Evolutionary conservation across 2,329 filamentous ascomycete species (phyloP), one percentile per base, ranked within the genome.

Genomic region (Sarocladium strictum): DNA sequence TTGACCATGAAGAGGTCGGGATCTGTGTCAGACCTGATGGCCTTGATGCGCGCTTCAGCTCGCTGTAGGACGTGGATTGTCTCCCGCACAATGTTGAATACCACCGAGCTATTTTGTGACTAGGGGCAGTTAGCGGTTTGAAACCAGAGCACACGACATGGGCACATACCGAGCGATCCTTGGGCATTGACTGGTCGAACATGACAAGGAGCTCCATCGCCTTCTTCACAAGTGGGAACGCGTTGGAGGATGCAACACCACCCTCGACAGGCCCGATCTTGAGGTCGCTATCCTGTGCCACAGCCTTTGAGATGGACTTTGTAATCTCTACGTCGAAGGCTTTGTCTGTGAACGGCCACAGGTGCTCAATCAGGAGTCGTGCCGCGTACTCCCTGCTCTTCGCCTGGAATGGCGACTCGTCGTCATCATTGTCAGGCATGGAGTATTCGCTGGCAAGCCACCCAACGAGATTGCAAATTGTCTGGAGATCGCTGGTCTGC

Each of bases 1-100:
- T 93, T 94, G 63, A 99, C 86, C 64, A 97, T 85, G 71, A 99
- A 99, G 3, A 99, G 79, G 61, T 96, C 89, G 0, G 88, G 82
- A 66, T 97, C 91, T 6, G 86, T 66, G 21, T 79, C 76, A 55
- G 70, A 65, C 59, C 76, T 78, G 58, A 82, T 83, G 33, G 79
- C 79, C 55, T 84, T 80, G 61, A 96, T 86, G 57, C 82, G 81
- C 5, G 79, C 74, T 60, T 91, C 88, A 26, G 90, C 93, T 52
- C 85, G 80, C 59, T 91, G 83, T 17, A 99, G 80, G 3, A 92
- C 91, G 53, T 86, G 74, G 0, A 92, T 97, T 1, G 92, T 94
- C 69, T 95, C 90, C 63, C 93, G 88, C 24, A 99, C 90, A 60
- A 97, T 94, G 54, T 76, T 79, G 66, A 80, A 84, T 4, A 84